Conservation (phyloP, 2,329 filamentous ascomycete genomes). For the Fusarium sambucinum region DNA sequence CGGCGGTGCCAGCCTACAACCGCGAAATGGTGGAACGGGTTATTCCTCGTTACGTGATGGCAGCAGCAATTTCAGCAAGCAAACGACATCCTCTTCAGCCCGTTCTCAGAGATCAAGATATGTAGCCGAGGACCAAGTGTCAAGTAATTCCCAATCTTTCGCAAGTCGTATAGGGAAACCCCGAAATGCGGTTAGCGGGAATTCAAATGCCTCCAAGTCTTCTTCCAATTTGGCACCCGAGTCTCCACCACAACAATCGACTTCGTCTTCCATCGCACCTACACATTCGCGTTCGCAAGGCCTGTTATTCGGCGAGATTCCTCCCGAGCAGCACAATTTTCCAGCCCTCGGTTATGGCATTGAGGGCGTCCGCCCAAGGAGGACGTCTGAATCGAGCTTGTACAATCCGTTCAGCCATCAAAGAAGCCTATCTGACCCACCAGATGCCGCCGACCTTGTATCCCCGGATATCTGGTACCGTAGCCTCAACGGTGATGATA, state of each 20-base stretch:
- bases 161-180: slow-evolving; percentile 70
- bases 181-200: slow-evolving; percentile 52
- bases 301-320: slow-evolving; percentile 81
- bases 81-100: slow-evolving; percentile 43
- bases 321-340: slow-evolving; percentile 68
- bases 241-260: slow-evolving; percentile 52
- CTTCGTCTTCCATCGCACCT: slow-evolving; percentile 50
- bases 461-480: slow-evolving; percentile 78
- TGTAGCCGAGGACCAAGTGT: slow-evolving; percentile 63
- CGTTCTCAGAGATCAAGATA: slow-evolving; percentile 61
- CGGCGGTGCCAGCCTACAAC: slow-evolving; percentile 51
- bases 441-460: slow-evolving; percentile 66
- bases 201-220: slow-evolving; percentile 53
- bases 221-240: slow-evolving; percentile 52
- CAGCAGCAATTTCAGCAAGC: slow-evolving; percentile 39
- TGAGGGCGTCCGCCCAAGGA: slow-evolving; percentile 63
- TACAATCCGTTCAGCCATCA: slow-evolving; percentile 64
- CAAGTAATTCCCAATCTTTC: slow-evolving; percentile 69
- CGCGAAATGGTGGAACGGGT: slow-evolving; percentile 53
- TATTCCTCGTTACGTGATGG: slow-evolving; percentile 58
- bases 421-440: slow-evolving; percentile 67
- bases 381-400: slow-evolving; percentile 79
- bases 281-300: slow-evolving; percentile 57
- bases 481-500: slow-evolving; percentile 48
- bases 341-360: slow-evolving; percentile 72